phyloP scores from a whole-genome alignment of 139 green algal genomes.

The Chlamydomonas sp. region DNA sequence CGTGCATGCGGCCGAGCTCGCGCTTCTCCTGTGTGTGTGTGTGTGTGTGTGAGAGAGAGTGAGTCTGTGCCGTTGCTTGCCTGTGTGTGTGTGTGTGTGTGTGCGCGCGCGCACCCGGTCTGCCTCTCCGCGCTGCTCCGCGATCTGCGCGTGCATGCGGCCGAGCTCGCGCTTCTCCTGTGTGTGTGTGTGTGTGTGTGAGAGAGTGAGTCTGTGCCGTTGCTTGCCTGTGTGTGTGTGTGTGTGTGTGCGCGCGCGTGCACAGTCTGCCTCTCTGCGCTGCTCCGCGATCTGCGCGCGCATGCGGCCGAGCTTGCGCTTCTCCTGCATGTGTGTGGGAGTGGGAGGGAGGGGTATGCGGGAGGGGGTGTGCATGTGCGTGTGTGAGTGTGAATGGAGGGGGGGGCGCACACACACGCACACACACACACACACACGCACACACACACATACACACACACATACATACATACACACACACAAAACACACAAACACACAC shows the following conservation, averaged over 20 bases:
- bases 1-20: not conserved
- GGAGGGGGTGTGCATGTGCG: no score
- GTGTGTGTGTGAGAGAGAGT: no score
- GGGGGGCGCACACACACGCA: not conserved
- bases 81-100: not conserved
- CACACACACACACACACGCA: not conserved
- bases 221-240: not conserved
- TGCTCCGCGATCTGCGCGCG: not conserved
- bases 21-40: no score
- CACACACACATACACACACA: conserved; percentile 3
- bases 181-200: no score
- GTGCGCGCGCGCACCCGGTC: not conserved
- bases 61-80: no score
- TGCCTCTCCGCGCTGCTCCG: not conserved
- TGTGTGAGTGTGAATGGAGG: not conserved
- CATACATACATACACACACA: not conserved
- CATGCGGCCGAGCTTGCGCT: not conserved
- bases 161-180: conserved; percentile 2
- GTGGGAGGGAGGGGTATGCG: no score
- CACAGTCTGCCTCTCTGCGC: not conserved
- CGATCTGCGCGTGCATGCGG: not conserved
- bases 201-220: no score
- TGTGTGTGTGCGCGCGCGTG: not conserved
- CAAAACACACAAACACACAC: no score
- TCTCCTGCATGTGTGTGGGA: no score